Percentiles rank a stretch among this genome's conserved stretches.
Conservation (phyloP, 805 yeast genomes). For the Yarrowia sp. region DNA sequence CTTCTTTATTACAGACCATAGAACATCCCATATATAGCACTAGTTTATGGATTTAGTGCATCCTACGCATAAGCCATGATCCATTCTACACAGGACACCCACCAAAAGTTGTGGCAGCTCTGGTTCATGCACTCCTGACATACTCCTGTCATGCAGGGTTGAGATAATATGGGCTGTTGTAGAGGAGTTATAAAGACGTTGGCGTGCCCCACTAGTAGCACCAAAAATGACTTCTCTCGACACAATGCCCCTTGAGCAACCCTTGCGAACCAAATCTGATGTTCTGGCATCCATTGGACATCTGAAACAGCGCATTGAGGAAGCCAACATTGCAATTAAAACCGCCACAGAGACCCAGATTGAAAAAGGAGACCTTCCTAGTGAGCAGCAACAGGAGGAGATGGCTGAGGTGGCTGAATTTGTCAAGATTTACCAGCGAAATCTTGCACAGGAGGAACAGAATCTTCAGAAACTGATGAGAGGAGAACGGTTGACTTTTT, state of each 20-base stretch:
- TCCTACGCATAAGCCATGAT: too few relatives aligned
- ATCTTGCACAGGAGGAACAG: background rate
- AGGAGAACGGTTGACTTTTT: background rate
- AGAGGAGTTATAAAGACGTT: background rate
- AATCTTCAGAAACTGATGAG: background rate
- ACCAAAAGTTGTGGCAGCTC: too few relatives aligned
- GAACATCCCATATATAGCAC: too few relatives aligned
- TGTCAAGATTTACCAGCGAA: background rate
- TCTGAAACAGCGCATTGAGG: constrained; percentile 6
- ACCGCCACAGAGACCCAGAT: background rate
- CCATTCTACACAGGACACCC: too few relatives aligned
- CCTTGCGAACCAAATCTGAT: background rate
- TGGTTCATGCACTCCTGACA: background rate
- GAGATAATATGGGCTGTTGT: constrained; percentile 9
- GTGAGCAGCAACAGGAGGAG: background rate
- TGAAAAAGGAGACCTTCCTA: background rate
- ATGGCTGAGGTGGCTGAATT: background rate
- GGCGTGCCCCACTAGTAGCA: background rate
- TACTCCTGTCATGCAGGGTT: constrained; percentile 13
- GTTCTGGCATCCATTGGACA: constrained; percentile 1
- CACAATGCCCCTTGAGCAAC: background rate
- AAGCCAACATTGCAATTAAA: background rate
- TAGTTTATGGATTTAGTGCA: too few relatives aligned
- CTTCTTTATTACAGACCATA: too few relatives aligned
- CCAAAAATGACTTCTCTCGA: background rate